These are phyloP conservation scores for Arbutus unedo DNA, from an alignment of 148 eudicot species.

Conservation along the genomic window DNA sequence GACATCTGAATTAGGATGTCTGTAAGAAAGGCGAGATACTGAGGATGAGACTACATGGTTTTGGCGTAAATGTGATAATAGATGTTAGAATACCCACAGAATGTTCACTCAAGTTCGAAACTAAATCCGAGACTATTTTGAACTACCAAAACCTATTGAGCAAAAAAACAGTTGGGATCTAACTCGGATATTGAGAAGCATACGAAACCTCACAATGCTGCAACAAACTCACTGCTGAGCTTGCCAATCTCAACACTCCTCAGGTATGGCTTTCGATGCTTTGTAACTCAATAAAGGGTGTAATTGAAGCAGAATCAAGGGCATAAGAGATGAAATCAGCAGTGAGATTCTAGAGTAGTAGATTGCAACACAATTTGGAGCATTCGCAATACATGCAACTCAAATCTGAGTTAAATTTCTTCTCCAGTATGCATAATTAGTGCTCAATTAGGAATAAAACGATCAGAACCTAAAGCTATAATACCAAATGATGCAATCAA, in stretches of 20 bases:
- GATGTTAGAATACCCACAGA: neutral
- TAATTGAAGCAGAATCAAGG: conserved; percentile 1
- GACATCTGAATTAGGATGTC: neutral
- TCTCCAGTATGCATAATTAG: neutral
- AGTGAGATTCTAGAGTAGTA: neutral
- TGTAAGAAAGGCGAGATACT: neutral
- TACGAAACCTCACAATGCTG: neutral
- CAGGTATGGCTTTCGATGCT: neutral
- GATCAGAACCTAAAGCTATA: neutral
- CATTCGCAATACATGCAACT: neutral
- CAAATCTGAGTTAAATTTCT: neutral
- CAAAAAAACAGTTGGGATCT: neutral
- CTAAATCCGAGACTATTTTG: neutral
- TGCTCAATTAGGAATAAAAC: neutral
- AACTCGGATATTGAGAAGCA: neutral
- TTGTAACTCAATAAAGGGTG: too few relatives aligned
- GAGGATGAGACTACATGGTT: neutral
- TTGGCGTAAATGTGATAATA: neutral
- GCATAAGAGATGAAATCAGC: neutral
- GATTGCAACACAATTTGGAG: neutral
- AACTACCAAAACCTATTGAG: neutral
- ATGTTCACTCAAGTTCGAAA: neutral
- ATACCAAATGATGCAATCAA: neutral
- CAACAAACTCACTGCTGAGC: neutral
- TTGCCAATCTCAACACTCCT: neutral